Base-by-base conservation (phyloP, 495 filamentous ascomycete species). In the Hyaloscypha finlandica region DNA sequence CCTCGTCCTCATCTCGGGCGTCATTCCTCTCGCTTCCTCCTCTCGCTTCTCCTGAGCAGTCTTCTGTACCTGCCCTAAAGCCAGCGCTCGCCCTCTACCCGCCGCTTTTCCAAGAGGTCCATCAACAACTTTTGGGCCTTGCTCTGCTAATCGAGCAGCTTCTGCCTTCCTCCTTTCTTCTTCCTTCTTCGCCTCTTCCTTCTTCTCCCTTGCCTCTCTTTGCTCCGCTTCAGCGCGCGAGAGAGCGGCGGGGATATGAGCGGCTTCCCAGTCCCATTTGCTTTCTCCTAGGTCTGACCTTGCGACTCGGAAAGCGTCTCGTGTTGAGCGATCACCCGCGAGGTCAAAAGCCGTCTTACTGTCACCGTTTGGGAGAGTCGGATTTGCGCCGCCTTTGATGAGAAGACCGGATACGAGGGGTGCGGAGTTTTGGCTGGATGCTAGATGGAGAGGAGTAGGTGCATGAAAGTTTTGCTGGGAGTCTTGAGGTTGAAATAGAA, bases 301-400 rank as follows among this genome's bases (percentile, higher is more conserved):
- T 0, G 93, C 92, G 29, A 97, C 83, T 4, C 96, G 90, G 80
- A 99, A 99, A 5, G 93, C 92, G 72, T 98, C 94, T 1, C 95
- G 86, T 0, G 93, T 97, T 3, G 89, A 79, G 2, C 94, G 85
- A 74, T 98, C 92, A 35, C 96, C 92, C 11, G 92, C 86, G 5
- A 98, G 84, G 51, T 96, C 92, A 74, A 96, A 98, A 0, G 95
- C 77, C 0, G 92, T 89, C 72, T 88, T 90, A 22, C 88, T 90
- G 53, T 86, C 84, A 42, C 86, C 84, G 75, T 89, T 98, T 12
- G 74, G 70, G 4, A 87, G 16, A 0, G 89, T 89, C 2, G 95
- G 95, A 74, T 97, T 87, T 19, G 92, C 89, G 22, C 79, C 77
- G 8, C 85, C 88, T 81, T 93, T 93, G 2, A 85, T 82, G 3